Conservation (phyloP, 169 alveolate species). For the Perkinsus marinus region DNA sequence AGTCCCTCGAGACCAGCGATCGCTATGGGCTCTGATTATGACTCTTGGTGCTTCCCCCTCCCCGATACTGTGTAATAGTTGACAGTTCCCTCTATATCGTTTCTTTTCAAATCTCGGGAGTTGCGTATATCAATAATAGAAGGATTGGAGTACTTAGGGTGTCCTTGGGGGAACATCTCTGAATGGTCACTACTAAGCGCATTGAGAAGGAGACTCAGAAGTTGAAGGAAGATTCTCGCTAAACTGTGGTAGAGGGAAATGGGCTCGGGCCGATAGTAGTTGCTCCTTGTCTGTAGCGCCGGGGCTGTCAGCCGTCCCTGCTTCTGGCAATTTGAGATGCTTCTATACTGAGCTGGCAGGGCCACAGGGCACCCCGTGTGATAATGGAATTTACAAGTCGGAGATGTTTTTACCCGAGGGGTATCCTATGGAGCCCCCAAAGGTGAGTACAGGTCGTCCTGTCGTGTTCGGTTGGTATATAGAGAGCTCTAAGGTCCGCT, state of each 20-base stretch:
- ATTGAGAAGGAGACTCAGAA: slow-evolving; percentile 41
- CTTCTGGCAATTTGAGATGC: slow-evolving; percentile 80
- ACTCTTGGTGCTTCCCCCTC: not conserved
- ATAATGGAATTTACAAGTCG: slow-evolving; percentile 82
- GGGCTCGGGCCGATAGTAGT: not conserved
- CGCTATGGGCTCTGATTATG: too few relatives aligned
- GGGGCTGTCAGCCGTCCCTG: slow-evolving; percentile 85
- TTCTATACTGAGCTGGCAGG: slow-evolving; percentile 85
- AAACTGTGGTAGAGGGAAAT: not conserved
- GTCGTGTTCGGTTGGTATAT: not conserved
- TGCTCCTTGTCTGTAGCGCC: slow-evolving; percentile 56
- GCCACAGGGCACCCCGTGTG: slow-evolving; percentile 93
- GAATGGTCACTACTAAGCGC: slow-evolving; percentile 26
- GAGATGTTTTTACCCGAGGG: slow-evolving; percentile 91
- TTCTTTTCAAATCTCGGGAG: not conserved
- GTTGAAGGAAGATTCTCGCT: slow-evolving; percentile 35
- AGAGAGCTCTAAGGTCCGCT: slow-evolving; percentile 39
- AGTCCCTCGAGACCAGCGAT: too few relatives aligned
- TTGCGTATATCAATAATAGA: not conserved
- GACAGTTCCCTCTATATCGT: not conserved
- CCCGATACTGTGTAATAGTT: not conserved
- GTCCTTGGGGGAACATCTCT: not conserved
- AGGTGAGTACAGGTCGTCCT: slow-evolving; percentile 21
- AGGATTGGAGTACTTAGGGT: not conserved
- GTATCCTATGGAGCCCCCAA: slow-evolving; percentile 98